phyloP scores from a whole-genome alignment of 495 filamentous ascomycete species.

The Penicillium pulvis region DNA sequence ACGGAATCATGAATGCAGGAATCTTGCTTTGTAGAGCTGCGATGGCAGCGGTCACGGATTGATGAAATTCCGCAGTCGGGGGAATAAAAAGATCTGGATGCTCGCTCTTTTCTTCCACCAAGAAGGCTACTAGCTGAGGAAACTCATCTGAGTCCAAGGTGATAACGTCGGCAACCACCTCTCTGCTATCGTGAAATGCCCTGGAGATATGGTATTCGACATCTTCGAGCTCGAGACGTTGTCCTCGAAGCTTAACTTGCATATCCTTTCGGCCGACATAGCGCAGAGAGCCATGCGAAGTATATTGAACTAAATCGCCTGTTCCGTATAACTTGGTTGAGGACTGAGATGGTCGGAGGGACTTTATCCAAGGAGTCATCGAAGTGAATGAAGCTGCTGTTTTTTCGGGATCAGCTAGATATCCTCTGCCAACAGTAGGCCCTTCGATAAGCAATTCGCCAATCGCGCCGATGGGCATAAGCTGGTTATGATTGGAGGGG shows the following conservation, averaged over 20 bases:
- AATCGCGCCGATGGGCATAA: constrained; percentile 44
- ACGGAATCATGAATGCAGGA: constrained; percentile 2
- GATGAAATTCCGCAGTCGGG: too few relatives aligned
- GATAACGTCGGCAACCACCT: too few relatives aligned
- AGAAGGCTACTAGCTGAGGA: too few relatives aligned
- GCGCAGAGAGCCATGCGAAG: constrained; percentile 38
- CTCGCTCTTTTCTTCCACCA: too few relatives aligned
- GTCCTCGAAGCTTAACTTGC: constrained; percentile 48
- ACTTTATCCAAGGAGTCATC: neutral
- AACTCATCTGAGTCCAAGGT: too few relatives aligned
- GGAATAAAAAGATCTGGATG: too few relatives aligned
- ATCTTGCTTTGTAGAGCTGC: too few relatives aligned
- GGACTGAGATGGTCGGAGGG: neutral
- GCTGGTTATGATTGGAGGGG: constrained; percentile 27
- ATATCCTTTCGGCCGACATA: constrained; percentile 46
- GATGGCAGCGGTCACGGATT: too few relatives aligned
- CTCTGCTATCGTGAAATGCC: constrained; percentile 3
- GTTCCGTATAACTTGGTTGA: constrained; percentile 33
- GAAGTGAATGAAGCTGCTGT: constrained; percentile 32
- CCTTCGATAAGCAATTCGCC: constrained; percentile 53
- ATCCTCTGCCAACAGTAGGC: constrained; percentile 41
- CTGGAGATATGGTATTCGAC: constrained; percentile 25
- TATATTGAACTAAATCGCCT: constrained; percentile 39
- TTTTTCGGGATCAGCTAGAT: constrained; percentile 31
- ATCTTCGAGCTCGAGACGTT: constrained; percentile 50